These are phyloP conservation scores for Diplotaxis tenuifolia DNA, from an alignment of 345 rosid species.

Conservation along the genomic window DNA sequence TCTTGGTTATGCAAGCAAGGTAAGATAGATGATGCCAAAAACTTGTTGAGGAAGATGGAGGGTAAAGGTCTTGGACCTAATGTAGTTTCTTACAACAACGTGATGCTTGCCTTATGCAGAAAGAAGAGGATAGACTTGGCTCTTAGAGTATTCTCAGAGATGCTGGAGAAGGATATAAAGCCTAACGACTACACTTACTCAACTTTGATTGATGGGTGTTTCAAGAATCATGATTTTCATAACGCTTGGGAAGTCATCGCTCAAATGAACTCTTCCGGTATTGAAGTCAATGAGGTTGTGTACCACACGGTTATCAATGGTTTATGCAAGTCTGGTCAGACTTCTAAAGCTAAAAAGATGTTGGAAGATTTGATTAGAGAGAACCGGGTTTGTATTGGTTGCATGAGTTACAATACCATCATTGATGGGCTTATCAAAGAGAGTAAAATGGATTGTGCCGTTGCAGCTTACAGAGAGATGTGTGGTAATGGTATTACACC, in stretches of 20 bases:
- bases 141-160: constrained; percentile 41
- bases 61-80: constrained; percentile 44
- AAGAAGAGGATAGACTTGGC: constrained; percentile 50
- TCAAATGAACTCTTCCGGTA: constrained; percentile 47
- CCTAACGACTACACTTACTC: constrained; percentile 63
- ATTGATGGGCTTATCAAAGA: constrained; percentile 68
- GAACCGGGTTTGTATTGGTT: constrained; percentile 46
- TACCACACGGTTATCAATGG: constrained; percentile 58
- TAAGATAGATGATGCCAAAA: constrained; percentile 53
- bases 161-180: constrained; percentile 51
- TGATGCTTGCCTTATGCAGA: constrained; percentile 60
- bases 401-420: constrained; percentile 60
- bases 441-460: constrained; percentile 52
- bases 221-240: constrained; percentile 45
- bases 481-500: constrained; percentile 52
- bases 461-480: constrained; percentile 56
- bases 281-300: constrained; percentile 54
- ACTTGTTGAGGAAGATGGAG: constrained; percentile 60
- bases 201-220: constrained; percentile 63
- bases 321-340: constrained; percentile 58
- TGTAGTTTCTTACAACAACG: constrained; percentile 57
- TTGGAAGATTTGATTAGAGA: constrained; percentile 44
- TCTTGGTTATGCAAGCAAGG: constrained; percentile 54
- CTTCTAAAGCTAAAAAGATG: constrained; percentile 51
- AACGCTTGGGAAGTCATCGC: constrained; percentile 51